Evolutionary conservation across 202 grass and related monocot species (phyloP), one percentile per base, ranked within the genome.

Genomic region (Schoenoplectus tabernaemontani): DNA sequence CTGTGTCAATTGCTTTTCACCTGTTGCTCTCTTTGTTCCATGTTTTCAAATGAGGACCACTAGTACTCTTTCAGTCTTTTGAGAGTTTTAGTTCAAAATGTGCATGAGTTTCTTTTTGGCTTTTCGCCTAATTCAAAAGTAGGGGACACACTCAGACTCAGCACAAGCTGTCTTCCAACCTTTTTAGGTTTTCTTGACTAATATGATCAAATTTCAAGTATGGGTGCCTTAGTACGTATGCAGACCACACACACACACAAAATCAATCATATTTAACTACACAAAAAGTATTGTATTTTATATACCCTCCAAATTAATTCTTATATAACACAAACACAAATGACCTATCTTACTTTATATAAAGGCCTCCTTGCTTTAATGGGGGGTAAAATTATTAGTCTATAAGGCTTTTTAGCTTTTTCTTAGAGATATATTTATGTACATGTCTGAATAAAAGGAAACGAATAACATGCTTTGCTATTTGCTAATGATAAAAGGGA

Each of bases 81-180:
- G 26, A 36, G 24, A 37, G 24, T 32, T 53, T 32, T 26, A 44
- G 28, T 56, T 75, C 70, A 75, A 75, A 56, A 54, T 54, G 28
- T 75, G 47, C 8, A 50, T 10, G 10, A 74, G 15, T 74, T 74
- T 33, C 47, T 36, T 72, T 53, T 10, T 34, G 46, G 2, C 70
- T 74, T 74, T n/a, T n/a, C n/a, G 46, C 46, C 70, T 74, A 74
- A 74, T 75, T 75, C 70, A 56, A 75, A 54, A 75, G 28, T 20
- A 75, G 37, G n/a, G 0, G 37, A 68, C n/a, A n/a, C n/a, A n/a
- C n/a, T n/a, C 64, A 12, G 23, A 12, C 23, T 60, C 16, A n/a
- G 70, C 13, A 54, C 48, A 30, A 10, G 7, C 13, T 54, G 47
- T 75, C 70, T 51, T 56, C 47, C 44, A 9, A 54, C n/a, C 47